These are phyloP conservation scores for Quaeritorhiza haematococci DNA, from an alignment of 371 early-diverging fungal species.

Conservation along the genomic window DNA sequence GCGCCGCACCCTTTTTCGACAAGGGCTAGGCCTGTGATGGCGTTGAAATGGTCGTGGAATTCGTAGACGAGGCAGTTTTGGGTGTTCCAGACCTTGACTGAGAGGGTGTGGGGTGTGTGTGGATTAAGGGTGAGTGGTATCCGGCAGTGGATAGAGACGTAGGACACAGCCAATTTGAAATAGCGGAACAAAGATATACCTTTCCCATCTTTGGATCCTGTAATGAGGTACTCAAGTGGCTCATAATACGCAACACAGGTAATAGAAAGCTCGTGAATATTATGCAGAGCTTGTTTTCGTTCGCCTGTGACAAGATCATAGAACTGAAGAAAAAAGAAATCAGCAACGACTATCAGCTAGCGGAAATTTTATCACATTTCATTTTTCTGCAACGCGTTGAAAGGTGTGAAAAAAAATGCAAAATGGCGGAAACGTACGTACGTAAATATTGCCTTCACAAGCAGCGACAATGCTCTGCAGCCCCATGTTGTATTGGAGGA, in stretches of 20 bases:
- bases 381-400: neutral
- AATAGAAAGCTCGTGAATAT: constrained; percentile 39
- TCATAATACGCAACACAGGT: constrained; percentile 33
- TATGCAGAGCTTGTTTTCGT: constrained; percentile 24
- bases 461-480: constrained; percentile 26
- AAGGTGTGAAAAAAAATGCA: no score
- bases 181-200: constrained; percentile 16
- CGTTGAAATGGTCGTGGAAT: constrained; percentile 32
- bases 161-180: neutral
- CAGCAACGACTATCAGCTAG: neutral
- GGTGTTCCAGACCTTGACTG: constrained; percentile 40
- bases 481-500: constrained; percentile 8
- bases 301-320: constrained; percentile 35
- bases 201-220: constrained; percentile 38
- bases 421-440: neutral
- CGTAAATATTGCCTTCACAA: constrained; percentile 25
- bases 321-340: constrained; percentile 6
- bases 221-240: constrained; percentile 36
- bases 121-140: no score
- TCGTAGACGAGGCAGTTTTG: constrained; percentile 31
- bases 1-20: constrained; percentile 24
- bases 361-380: neutral
- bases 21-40: constrained; percentile 33
- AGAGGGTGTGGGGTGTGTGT: neutral
- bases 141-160: no score